These are phyloP conservation scores for Trichodelitschia bisporula DNA, from an alignment of 495 filamentous ascomycete genomes.

Conservation along the genomic window DNA sequence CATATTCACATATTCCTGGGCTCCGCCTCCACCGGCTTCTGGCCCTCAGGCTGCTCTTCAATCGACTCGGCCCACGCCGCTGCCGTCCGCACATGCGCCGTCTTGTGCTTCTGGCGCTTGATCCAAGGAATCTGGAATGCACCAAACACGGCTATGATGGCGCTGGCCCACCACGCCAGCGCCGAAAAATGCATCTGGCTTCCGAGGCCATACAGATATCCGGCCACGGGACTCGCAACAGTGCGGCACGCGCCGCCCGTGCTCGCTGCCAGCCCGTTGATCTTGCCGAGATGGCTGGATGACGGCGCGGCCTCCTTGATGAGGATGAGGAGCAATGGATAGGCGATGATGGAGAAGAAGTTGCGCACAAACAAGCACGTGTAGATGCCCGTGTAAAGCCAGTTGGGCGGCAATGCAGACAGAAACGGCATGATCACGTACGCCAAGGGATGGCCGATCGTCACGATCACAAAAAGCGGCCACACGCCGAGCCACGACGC, in stretches of 20 bases:
- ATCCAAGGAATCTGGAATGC: slow-evolving; percentile 45
- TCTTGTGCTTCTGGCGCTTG: slow-evolving; percentile 19
- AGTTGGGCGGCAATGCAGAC: slow-evolving; percentile 29
- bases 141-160: slow-evolving; percentile 41
- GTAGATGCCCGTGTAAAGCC: slow-evolving; percentile 47
- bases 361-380: slow-evolving; percentile 46
- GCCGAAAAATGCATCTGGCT: slow-evolving; percentile 42
- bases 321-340: slow-evolving; percentile 56
- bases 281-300: slow-evolving; percentile 38
- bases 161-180: slow-evolving; percentile 56
- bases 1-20: too few relatives aligned
- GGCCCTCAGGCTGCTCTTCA: too few relatives aligned
- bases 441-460: slow-evolving; percentile 45
- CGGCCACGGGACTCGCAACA: slow-evolving; percentile 49
- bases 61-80: too few relatives aligned
- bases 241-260: slow-evolving; percentile 57
- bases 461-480: slow-evolving; percentile 45
- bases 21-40: too few relatives aligned
- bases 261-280: slow-evolving; percentile 62
- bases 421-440: slow-evolving; percentile 56
- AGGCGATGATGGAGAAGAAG: slow-evolving; percentile 49
- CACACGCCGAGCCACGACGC: slow-evolving; percentile 51
- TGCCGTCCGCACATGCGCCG: slow-evolving; percentile 1
- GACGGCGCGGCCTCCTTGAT: slow-evolving; percentile 64
- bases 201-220: slow-evolving; percentile 47